Evolutionary conservation across 768 basidiomycete species (phyloP).

Genomic region (Scleroderma citrinum): DNA sequence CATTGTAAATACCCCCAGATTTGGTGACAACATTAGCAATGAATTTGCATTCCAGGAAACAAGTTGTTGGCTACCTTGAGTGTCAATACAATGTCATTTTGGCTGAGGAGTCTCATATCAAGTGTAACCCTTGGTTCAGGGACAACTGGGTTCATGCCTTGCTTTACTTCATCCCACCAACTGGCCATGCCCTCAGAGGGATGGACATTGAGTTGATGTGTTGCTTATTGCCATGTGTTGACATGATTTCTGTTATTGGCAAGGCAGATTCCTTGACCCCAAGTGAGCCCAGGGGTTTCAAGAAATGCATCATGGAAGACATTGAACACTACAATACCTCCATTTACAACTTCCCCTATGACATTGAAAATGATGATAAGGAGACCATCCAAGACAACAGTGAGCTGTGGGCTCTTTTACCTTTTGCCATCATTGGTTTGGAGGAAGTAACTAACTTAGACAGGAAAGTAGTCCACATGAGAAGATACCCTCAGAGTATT

Average conservation of each 20-base stretch:
- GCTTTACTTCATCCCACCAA: conserved; percentile 97
- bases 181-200: conserved; percentile 92
- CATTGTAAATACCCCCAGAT: conserved; percentile 97
- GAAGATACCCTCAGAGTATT: conserved; percentile 98
- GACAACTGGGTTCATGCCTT: conserved; percentile 96
- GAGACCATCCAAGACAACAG: conserved; percentile 98
- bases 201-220: conserved; percentile 99
- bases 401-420: conserved; percentile 87
- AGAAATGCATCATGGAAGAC: conserved; percentile 95
- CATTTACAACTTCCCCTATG: conserved; percentile 99
- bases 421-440: conserved; percentile 95
- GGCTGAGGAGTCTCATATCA: conserved; percentile 97
- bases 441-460: conserved; percentile 95
- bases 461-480: conserved; percentile 84
- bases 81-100: conserved; percentile 99
- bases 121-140: conserved; percentile 98
- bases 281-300: conserved; percentile 89
- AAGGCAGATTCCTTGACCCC: conserved; percentile 96
- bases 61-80: conserved; percentile 93
- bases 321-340: conserved; percentile 98
- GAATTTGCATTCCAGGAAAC: conserved; percentile 95
- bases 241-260: conserved; percentile 96
- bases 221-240: conserved; percentile 93
- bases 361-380: conserved; percentile 98
- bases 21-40: conserved; percentile 98